Conservation (phyloP, 805 yeast genomes). For the Ogataea polymorpha region DNA sequence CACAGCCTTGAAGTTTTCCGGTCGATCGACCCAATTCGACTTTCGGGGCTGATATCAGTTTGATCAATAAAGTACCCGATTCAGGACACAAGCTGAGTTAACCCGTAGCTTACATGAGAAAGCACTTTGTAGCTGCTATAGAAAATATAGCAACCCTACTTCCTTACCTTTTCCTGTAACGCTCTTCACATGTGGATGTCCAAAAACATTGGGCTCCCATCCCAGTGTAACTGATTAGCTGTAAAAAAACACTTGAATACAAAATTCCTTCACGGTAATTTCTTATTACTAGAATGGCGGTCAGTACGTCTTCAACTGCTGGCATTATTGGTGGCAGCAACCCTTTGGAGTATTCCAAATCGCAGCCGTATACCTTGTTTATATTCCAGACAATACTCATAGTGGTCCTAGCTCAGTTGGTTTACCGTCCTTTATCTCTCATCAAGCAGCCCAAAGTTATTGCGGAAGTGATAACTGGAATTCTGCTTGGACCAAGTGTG, state of each 20-base stretch:
- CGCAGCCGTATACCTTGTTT: conserved; percentile 65
- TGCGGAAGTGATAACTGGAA: conserved; percentile 78
- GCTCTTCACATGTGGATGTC: too few species aligned
- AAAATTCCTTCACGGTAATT: too few species aligned
- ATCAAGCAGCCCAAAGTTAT: conserved; percentile 77
- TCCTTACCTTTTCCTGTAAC: too few species aligned
- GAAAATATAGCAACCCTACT: too few species aligned
- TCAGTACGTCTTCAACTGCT: conserved; percentile 32
- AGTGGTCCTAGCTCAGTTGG: conserved; percentile 52
- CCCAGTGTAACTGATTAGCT: too few species aligned
- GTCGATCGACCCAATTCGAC: neutral
- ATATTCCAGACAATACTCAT: conserved; percentile 67
- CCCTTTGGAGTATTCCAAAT: conserved; percentile 57
- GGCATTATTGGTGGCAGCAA: conserved; percentile 72
- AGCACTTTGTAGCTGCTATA: too few species aligned
- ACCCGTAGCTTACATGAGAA: too few species aligned
- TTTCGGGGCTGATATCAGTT: neutral
- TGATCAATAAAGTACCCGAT: too few species aligned
- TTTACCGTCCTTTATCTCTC: conserved; percentile 58
- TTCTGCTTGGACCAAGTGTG: conserved; percentile 71
- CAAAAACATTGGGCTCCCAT: too few species aligned
- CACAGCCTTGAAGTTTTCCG: neutral
- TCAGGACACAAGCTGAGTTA: too few species aligned
- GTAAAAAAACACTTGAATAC: too few species aligned
- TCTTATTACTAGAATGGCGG: conserved; percentile 1